phyloP scores from a whole-genome alignment of 1,139 yeast species.

The Debaryomyces coudertii region DNA sequence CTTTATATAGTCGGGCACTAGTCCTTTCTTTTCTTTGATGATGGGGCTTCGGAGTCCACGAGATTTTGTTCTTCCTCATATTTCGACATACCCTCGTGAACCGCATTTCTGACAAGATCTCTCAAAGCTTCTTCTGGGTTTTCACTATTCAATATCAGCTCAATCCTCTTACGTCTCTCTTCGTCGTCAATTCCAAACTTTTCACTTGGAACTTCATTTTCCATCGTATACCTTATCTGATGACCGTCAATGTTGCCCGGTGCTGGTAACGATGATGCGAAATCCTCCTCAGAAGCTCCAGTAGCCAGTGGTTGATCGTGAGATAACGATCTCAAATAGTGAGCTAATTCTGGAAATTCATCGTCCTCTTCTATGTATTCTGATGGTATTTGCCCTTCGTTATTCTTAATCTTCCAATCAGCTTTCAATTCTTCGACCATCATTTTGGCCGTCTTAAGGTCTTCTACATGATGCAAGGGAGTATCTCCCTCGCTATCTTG shows the following conservation, averaged over 20 bases:
- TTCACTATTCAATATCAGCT: conserved; percentile 72
- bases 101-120: conserved; percentile 65
- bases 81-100: conserved; percentile 52
- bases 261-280: conserved; percentile 37
- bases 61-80: conserved; percentile 25
- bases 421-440: conserved; percentile 71
- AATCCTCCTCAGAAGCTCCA: conserved; percentile 12
- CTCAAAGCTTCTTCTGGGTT: conserved; percentile 78
- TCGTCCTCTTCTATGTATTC: conserved; percentile 80
- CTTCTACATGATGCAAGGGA: conserved; percentile 90
- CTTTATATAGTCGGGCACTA: conserved; percentile 1
- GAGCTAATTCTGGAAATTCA: conserved; percentile 78
- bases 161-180: conserved; percentile 65
- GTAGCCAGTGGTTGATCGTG: conserved; percentile 30
- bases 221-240: conserved; percentile 59
- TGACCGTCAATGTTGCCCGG: conserved; percentile 54
- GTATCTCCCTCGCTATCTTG: conserved; percentile 92
- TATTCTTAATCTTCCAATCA: conserved; percentile 62
- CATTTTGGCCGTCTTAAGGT: conserved; percentile 60
- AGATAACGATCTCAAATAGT: conserved; percentile 56
- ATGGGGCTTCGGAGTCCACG: conserved; percentile 16
- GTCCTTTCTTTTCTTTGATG: conserved; percentile 30
- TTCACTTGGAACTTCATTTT: conserved; percentile 44
- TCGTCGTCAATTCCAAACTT: conserved; percentile 39
- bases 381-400: conserved; percentile 72